Evolutionary conservation across 345 rosid genomes (phyloP).

Genomic region (Citrus mangshanensis): DNA sequence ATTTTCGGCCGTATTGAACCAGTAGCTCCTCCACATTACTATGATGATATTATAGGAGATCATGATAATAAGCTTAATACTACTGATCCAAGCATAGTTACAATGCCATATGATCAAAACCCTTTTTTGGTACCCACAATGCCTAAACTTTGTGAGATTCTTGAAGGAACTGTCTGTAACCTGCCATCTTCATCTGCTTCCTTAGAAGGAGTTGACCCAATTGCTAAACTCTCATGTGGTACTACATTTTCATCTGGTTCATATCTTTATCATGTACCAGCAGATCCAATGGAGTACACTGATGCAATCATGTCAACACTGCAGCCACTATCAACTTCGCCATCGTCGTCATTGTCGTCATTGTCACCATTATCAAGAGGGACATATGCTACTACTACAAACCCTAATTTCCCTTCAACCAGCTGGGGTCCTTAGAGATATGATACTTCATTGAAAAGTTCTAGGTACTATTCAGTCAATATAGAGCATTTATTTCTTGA

Average conservation of each 20-base stretch:
- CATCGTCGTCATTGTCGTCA: constrained; percentile 32
- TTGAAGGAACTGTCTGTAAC: constrained; percentile 34
- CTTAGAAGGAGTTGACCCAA: constrained; percentile 19
- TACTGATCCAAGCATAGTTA: constrained; percentile 21
- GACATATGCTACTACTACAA: constrained; percentile 35
- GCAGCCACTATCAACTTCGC: constrained; percentile 23
- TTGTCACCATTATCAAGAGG: constrained; percentile 38
- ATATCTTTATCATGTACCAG: constrained; percentile 19
- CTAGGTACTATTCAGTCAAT: constrained; percentile 17
- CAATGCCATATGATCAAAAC: constrained; percentile 18
- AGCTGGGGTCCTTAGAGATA: constrained; percentile 52
- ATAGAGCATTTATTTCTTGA: constrained; percentile 28
- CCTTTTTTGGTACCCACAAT: constrained; percentile 26
- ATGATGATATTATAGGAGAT: too few relatives aligned
- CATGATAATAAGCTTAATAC: background rate
- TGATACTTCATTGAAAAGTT: background rate
- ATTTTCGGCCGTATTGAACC: constrained; percentile 20
- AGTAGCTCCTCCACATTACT: background rate
- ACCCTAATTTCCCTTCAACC: constrained; percentile 49
- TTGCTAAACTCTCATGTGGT: constrained; percentile 19
- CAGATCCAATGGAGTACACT: constrained; percentile 47
- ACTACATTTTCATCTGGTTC: constrained; percentile 21
- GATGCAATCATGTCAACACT: constrained; percentile 53
- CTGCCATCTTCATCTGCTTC: constrained; percentile 27
- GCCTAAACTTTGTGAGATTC: constrained; percentile 56